phyloP scores from a whole-genome alignment of 495 filamentous ascomycete species.

The Aspergillus conjunctus region DNA sequence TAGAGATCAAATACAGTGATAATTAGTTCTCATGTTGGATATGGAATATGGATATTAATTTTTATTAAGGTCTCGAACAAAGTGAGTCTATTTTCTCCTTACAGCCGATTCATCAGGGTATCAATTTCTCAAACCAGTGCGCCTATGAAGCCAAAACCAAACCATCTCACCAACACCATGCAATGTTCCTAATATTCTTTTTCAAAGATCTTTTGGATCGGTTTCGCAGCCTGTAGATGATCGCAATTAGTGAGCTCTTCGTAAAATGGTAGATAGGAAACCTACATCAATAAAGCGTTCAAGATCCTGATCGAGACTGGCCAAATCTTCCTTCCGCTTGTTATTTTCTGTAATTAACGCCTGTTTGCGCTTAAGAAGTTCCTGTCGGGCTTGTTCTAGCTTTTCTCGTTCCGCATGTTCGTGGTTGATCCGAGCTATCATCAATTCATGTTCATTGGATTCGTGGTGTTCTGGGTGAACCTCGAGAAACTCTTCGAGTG shows the following conservation, averaged over 20 bases:
- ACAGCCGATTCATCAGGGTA: slow-evolving; percentile 8
- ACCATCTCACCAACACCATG: no score
- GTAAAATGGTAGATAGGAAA: neutral
- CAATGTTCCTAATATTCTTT: slow-evolving; percentile 57
- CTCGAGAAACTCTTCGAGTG: slow-evolving; percentile 78
- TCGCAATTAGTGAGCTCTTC: slow-evolving; percentile 10
- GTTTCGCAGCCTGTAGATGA: slow-evolving; percentile 71
- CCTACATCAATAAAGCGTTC: slow-evolving; percentile 82
- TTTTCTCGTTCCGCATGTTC: slow-evolving; percentile 84
- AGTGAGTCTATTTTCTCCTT: neutral
- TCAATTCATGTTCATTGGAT: slow-evolving; percentile 73
- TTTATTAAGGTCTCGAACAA: neutral
- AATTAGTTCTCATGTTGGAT: no score
- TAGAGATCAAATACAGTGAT: no score
- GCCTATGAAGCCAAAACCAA: slow-evolving; percentile 25
- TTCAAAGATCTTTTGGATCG: slow-evolving; percentile 80
- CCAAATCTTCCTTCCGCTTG: slow-evolving; percentile 89
- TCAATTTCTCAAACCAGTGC: slow-evolving; percentile 37
- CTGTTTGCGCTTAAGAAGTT: slow-evolving; percentile 86
- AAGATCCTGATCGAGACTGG: slow-evolving; percentile 81
- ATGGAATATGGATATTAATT: no score
- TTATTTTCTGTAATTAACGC: slow-evolving; percentile 91
- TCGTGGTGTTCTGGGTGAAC: slow-evolving; percentile 73
- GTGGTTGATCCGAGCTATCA: slow-evolving; percentile 90
- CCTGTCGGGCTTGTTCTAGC: slow-evolving; percentile 83